Conservation (phyloP, 345 rosid genomes). For the Microthlaspi erraticum region DNA sequence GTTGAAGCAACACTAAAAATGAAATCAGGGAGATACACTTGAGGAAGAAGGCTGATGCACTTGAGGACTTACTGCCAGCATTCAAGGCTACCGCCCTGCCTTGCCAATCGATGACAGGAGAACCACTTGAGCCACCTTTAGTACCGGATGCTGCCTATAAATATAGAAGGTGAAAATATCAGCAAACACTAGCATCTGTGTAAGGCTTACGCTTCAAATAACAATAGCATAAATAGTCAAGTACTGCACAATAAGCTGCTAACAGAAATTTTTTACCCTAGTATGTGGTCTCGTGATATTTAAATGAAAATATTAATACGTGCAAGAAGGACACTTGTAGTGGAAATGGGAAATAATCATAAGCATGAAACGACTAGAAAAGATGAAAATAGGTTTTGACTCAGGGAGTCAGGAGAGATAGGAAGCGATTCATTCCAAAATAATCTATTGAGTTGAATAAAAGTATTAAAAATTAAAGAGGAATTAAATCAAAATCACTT, state of each 20-base stretch:
- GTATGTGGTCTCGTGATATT: conserved; percentile 2
- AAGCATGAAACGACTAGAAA: conserved; percentile 5
- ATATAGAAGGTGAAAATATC: conserved; percentile 19
- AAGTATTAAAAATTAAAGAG: neutral
- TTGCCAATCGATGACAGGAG: conserved; percentile 95
- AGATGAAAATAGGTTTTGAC: conserved; percentile 15
- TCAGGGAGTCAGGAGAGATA: neutral
- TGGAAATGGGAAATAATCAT: conserved; percentile 16
- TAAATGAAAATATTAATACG: neutral
- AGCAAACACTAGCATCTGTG: conserved; percentile 13
- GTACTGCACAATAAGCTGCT: conserved; percentile 19
- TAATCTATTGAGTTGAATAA: neutral
- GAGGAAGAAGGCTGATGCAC: conserved; percentile 90
- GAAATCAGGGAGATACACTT: no score
- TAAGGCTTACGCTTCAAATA: conserved; percentile 4
- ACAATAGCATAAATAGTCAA: conserved; percentile 9
- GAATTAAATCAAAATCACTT: conserved; percentile 41
- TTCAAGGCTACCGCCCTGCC: conserved; percentile 96
- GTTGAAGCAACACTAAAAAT: neutral
- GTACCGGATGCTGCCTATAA: conserved; percentile 97
- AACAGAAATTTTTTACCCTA: conserved; percentile 17
- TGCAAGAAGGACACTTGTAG: neutral
- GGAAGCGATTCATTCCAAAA: neutral
- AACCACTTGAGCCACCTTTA: conserved; percentile 98
- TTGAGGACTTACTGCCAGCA: conserved; percentile 91